Percentiles rank a stretch among this genome's conserved stretches.
These are phyloP conservation scores for Cladophialophora psammophila DNA, from an alignment of 2,329 filamentous ascomycete genomes.

Conservation along the genomic window DNA sequence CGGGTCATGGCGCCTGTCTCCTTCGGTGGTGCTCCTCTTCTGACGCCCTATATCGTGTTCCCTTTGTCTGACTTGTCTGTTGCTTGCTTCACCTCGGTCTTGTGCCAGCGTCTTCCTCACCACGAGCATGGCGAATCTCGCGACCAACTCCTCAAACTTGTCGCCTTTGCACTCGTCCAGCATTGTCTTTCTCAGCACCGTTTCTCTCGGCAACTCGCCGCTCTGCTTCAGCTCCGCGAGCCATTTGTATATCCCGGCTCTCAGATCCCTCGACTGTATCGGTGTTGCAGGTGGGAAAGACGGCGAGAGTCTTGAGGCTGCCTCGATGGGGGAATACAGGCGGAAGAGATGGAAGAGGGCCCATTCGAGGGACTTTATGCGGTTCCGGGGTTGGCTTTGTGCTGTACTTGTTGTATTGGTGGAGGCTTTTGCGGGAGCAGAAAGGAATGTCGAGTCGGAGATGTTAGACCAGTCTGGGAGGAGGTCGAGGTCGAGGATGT, in stretches of 20 bases:
- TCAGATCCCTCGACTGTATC: constrained; percentile 87
- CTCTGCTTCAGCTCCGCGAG: constrained; percentile 89
- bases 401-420: neutral
- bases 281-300: constrained; percentile 92
- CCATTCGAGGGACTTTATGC: constrained; percentile 87
- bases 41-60: neutral
- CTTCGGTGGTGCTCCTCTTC: neutral
- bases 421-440: neutral
- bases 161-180: constrained; percentile 95
- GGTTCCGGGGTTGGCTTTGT: constrained; percentile 76
- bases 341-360: constrained; percentile 85
- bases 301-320: constrained; percentile 82
- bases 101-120: constrained; percentile 64
- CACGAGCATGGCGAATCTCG: constrained; percentile 82
- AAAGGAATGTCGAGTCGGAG: constrained; percentile 69
- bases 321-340: constrained; percentile 80
- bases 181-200: constrained; percentile 89
- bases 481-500: constrained; percentile 79
- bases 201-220: constrained; percentile 79
- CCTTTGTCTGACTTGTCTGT: constrained; percentile 38
- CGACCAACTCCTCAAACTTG: constrained; percentile 83
- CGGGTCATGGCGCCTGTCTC: constrained; percentile 42
- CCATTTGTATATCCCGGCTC: constrained; percentile 79
- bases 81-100: constrained; percentile 46
- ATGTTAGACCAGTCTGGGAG: constrained; percentile 82